Conservation (phyloP, 148 eudicot species). For the Amaranthus hypochondriacus region DNA sequence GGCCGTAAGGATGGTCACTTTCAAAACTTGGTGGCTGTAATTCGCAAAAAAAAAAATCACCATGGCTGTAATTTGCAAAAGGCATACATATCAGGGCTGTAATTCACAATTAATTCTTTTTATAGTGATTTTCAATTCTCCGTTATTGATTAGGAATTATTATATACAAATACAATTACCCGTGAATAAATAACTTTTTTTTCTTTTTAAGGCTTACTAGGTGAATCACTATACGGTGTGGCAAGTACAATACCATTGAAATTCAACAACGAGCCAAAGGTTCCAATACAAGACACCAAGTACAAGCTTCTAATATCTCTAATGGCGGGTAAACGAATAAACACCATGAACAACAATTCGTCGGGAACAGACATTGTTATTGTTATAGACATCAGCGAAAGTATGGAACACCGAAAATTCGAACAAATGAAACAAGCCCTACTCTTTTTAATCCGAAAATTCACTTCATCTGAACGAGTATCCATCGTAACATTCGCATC, state of each 20-base stretch:
- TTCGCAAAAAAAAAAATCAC: too few relatives aligned
- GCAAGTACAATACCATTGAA: background rate
- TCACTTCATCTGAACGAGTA: slow-evolving; percentile 17
- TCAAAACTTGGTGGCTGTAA: too few relatives aligned
- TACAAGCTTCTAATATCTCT: slow-evolving; percentile 7
- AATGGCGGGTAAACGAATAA: background rate
- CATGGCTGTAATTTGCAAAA: too few relatives aligned
- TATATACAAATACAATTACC: too few relatives aligned
- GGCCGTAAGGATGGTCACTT: too few relatives aligned
- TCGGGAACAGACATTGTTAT: slow-evolving; percentile 16
- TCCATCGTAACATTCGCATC: slow-evolving; percentile 19
- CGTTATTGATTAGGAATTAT: too few relatives aligned
- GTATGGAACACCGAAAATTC: slow-evolving; percentile 17
- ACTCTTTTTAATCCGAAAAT: slow-evolving; percentile 18
- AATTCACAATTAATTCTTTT: too few relatives aligned
- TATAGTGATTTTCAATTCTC: too few relatives aligned
- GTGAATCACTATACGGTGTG: background rate
- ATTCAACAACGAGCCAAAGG: background rate
- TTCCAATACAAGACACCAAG: background rate
- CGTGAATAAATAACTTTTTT: too few relatives aligned
- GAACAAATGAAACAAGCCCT: slow-evolving; percentile 12
- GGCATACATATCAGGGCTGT: too few relatives aligned
- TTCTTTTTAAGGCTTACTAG: too few relatives aligned
- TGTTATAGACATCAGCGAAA: slow-evolving; percentile 19
- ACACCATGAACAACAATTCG: background rate